Evolutionary conservation across 306 rosid species (phyloP).

Genomic region (Purshia tridentata): DNA sequence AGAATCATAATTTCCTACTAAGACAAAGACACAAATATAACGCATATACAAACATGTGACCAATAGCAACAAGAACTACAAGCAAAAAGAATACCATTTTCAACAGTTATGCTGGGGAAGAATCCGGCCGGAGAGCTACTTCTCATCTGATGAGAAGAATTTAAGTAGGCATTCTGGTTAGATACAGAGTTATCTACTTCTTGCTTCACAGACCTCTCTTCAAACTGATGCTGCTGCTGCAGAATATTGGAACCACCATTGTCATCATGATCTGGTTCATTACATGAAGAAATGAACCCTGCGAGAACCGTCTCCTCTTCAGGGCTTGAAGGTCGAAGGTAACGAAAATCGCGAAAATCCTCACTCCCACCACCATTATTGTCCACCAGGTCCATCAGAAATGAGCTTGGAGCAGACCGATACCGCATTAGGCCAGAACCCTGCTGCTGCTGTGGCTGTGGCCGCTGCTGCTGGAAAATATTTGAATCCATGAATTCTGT

Average conservation of each 20-base stretch:
- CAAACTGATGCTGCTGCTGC: slow-evolving; percentile 20
- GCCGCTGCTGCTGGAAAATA: slow-evolving; percentile 26
- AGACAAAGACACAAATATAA: no score
- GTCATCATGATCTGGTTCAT: slow-evolving; percentile 32
- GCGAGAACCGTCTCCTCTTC: slow-evolving; percentile 53
- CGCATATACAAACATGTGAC: no score
- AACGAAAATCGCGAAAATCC: slow-evolving; percentile 21
- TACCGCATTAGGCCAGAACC: slow-evolving; percentile 49
- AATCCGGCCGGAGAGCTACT: slow-evolving; percentile 70
- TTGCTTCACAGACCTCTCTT: slow-evolving; percentile 43
- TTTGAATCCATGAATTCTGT: slow-evolving; percentile 53
- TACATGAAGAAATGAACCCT: slow-evolving; percentile 49
- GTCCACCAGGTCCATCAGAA: slow-evolving; percentile 36
- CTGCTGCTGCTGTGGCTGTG: slow-evolving; percentile 36
- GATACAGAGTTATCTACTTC: slow-evolving; percentile 47
- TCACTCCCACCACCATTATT: slow-evolving; percentile 37
- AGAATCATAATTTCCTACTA: neutral
- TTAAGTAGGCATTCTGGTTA: slow-evolving; percentile 32
- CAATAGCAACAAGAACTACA: neutral
- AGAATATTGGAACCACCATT: slow-evolving; percentile 26
- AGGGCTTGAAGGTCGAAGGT: slow-evolving; percentile 51
- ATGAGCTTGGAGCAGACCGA: slow-evolving; percentile 59
- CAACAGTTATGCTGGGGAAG: slow-evolving; percentile 41
- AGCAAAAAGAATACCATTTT: slow-evolving; percentile 50
- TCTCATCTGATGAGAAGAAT: slow-evolving; percentile 37